Conservation (phyloP, 495 filamentous ascomycete genomes). For the Neurospora sublineolata region DNA sequence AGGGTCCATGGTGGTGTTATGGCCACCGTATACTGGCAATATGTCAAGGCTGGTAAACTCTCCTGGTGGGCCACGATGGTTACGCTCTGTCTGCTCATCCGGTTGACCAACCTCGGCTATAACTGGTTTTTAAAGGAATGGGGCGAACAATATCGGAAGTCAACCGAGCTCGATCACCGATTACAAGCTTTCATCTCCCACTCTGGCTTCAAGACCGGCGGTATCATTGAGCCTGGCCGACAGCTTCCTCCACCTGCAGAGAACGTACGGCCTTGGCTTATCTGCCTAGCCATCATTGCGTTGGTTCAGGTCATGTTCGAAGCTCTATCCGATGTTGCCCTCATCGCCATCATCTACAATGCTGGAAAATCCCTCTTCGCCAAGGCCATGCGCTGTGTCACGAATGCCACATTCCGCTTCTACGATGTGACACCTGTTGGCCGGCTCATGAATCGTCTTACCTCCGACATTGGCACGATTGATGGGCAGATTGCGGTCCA, state of each 20-base stretch:
- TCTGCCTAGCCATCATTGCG: slow-evolving; percentile 52
- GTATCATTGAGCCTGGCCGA: slow-evolving; percentile 31
- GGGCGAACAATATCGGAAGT: slow-evolving; percentile 58
- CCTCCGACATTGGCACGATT: slow-evolving; percentile 70
- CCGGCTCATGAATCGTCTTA: slow-evolving; percentile 76
- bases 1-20: slow-evolving; percentile 66
- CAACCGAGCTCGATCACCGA: background rate
- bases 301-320: slow-evolving; percentile 43
- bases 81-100: slow-evolving; percentile 45
- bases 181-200: background rate
- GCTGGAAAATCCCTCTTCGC: slow-evolving; percentile 63
- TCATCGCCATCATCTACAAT: slow-evolving; percentile 60
- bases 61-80: slow-evolving; percentile 58
- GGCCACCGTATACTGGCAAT: slow-evolving; percentile 66
- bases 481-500: slow-evolving; percentile 66
- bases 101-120: slow-evolving; percentile 47
- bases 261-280: slow-evolving; percentile 62
- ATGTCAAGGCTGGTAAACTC: slow-evolving; percentile 64
- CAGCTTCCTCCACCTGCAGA: slow-evolving; percentile 51
- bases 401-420: slow-evolving; percentile 71
- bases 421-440: slow-evolving; percentile 80
- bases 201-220: slow-evolving; percentile 9
- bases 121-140: slow-evolving; percentile 78
- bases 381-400: slow-evolving; percentile 55
- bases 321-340: slow-evolving; percentile 44